phyloP scores from a whole-genome alignment of 2,329 filamentous ascomycete genomes.

The Cordyceps javanica region DNA sequence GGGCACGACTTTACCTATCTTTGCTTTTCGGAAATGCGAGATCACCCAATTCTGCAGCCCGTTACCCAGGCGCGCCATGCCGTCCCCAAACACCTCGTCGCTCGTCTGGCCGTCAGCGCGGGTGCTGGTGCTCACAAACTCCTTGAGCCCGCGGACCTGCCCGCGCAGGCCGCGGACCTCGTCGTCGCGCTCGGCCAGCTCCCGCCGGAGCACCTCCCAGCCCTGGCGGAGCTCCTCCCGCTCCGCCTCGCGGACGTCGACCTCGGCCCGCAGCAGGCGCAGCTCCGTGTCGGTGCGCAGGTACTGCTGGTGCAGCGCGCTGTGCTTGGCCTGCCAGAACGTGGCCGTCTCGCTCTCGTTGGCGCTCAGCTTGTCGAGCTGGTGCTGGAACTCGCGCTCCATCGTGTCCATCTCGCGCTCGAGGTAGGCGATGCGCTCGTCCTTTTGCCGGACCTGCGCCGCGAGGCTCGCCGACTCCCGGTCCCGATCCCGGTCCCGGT shows the following conservation, averaged over 20 bases:
- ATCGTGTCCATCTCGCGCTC: constrained; percentile 46
- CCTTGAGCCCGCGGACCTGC: constrained; percentile 63
- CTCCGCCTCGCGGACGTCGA: constrained; percentile 41
- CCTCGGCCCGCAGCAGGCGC: constrained; percentile 42
- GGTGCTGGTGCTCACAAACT: constrained; percentile 63
- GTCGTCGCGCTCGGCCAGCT: constrained; percentile 45
- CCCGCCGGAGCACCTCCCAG: constrained; percentile 40
- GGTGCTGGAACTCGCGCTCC: constrained; percentile 46
- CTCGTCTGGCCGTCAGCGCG: constrained; percentile 54
- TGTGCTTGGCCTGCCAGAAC: constrained; percentile 54
- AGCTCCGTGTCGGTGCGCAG: constrained; percentile 47
- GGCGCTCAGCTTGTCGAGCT: constrained; percentile 47
- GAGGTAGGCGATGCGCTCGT: constrained; percentile 46
- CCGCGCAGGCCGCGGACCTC: constrained; percentile 48
- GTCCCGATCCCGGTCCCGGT: constrained; percentile 20
- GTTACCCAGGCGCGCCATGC: constrained; percentile 56
- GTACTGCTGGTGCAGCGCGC: constrained; percentile 45
- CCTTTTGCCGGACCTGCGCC: constrained; percentile 37
- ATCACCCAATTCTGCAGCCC: constrained; percentile 71
- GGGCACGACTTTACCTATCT: constrained; percentile 37
- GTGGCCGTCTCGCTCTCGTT: constrained; percentile 49
- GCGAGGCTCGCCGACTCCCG: constrained; percentile 22
- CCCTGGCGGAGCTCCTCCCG: constrained; percentile 43
- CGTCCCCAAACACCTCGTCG: constrained; percentile 60
- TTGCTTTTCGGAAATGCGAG: constrained; percentile 59